Evolutionary conservation across 2,329 filamentous ascomycete species (phyloP).

Genomic region (Epichloe gansuensis): DNA sequence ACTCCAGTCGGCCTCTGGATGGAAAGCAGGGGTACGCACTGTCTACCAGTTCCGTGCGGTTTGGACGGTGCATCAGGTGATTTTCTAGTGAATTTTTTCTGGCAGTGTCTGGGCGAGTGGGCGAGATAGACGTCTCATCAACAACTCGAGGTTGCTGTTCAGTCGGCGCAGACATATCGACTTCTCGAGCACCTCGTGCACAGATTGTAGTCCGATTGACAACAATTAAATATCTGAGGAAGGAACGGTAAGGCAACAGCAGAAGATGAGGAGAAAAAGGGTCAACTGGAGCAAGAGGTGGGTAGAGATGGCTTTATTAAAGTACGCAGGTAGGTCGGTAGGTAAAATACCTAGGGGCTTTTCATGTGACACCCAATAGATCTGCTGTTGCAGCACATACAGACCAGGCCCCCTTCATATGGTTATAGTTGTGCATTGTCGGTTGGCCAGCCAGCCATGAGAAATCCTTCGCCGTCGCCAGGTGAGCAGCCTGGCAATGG

Average conservation of each 20-base stretch:
- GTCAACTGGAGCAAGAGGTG: background rate
- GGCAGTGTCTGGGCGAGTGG: constrained; percentile 36
- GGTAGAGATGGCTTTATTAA: background rate
- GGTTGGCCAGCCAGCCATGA: background rate
- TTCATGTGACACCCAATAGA: background rate
- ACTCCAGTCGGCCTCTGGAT: background rate
- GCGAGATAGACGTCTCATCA: constrained; percentile 41
- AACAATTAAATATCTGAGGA: background rate
- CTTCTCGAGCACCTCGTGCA: background rate
- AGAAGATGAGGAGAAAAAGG: background rate
- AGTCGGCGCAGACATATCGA: constrained; percentile 17
- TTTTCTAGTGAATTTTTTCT: constrained; percentile 61
- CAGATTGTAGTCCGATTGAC: background rate
- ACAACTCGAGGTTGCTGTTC: constrained; percentile 17
- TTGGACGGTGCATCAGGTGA: constrained; percentile 58
- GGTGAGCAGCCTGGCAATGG: background rate
- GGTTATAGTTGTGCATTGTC: background rate
- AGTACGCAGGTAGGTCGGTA: too few species aligned
- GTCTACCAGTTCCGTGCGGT: constrained; percentile 66
- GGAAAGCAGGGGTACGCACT: constrained; percentile 38
- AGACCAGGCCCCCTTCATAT: background rate
- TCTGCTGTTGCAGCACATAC: background rate
- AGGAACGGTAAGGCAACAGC: too few species aligned
- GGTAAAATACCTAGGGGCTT: background rate
- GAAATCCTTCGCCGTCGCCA: background rate